phyloP scores from a whole-genome alignment of 345 rosid species.

The Syzygium aromaticum region DNA sequence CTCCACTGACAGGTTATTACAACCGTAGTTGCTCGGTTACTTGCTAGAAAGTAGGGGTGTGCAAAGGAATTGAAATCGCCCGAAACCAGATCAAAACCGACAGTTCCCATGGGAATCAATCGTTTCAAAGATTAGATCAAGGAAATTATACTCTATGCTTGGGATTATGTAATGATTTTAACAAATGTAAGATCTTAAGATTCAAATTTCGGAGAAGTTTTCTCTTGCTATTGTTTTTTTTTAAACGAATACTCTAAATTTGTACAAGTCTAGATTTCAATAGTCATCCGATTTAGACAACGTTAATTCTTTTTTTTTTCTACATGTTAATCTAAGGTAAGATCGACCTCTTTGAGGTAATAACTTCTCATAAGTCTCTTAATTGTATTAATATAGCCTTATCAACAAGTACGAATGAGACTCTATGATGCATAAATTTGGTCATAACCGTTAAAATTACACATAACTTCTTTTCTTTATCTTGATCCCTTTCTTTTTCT shows the following conservation, averaged over 20 bases:
- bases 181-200: background rate
- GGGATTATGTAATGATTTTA: background rate
- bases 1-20: background rate
- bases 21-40: background rate
- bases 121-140: background rate
- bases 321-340: no score
- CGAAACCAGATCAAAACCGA: no score
- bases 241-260: background rate
- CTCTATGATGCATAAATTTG: background rate
- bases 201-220: background rate
- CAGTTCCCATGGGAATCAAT: no score
- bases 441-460: background rate
- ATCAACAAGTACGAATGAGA: background rate
- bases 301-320: background rate
- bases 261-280: background rate
- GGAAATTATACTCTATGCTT: background rate
- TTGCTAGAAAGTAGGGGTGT: background rate
- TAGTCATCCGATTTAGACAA: background rate
- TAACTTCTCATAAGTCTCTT: background rate
- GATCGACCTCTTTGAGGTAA: background rate
- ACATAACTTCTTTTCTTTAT: background rate
- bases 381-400: background rate
- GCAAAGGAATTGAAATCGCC: no score
- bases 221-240: background rate
- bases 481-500: background rate